Evolutionary conservation across 306 rosid species (phyloP), one percentile per base, ranked within the genome.

Genomic region (Vicia sativa): DNA sequence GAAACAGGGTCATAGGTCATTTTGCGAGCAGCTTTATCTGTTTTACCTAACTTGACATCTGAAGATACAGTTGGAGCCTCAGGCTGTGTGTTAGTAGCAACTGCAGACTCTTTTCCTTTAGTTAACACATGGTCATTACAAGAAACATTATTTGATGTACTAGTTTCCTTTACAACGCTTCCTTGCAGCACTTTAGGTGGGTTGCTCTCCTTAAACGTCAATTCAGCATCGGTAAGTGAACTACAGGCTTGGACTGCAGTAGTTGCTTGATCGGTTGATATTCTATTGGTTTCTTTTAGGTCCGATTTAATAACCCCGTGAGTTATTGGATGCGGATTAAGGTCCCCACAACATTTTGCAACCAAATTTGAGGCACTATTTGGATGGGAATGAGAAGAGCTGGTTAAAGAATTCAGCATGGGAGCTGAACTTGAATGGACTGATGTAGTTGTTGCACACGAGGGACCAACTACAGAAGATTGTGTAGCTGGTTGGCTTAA

Each of bases 371-470:
- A 75, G 60, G 80, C 79, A 39, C 74, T 41, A 74, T 89, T 83
- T 45, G 50, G 41, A 57, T 26, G 83, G 62, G 81, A 70, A 71
- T 58, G 26, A 34, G 64, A 58, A 58, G 43, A 58, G 34, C 44
- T 13, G 9, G 64, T 58, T 58, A 58, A 34, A 58, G 64, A 31
- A 58, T 58, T 58, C 44, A 14, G 79, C 89, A 92, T 80, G 26
- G 92, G 95, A 21, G 95, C 96, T 76, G 96, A 87, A 65, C 87
- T 76, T 37, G 89, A 87, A 80, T 89, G 86, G 57, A 89, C 91
- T 50, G 88, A 89, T 6, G 92, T 92, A 60, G 96, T 87, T 28
- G 98, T 89, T 25, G 89, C 91, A 80, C 85, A 86, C 1, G 93
- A 80, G 46, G 95, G 80, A 62, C 95, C 98, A 54, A 67, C 80